These are phyloP conservation scores for Boletus pseudopeckii DNA, from an alignment of 768 basidiomycete genomes.

Conservation along the genomic window DNA sequence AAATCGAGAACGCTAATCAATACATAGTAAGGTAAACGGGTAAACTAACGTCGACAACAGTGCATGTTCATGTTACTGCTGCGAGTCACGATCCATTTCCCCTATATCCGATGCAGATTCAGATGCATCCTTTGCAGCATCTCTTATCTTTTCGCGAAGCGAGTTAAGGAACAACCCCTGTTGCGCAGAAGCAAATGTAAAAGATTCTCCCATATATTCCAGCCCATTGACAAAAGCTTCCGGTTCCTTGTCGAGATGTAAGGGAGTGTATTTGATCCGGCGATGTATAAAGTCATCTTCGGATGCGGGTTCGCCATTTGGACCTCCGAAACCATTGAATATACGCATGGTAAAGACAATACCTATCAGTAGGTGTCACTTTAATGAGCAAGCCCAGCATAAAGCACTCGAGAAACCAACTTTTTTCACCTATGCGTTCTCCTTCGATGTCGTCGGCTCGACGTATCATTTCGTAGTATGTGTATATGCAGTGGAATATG, in stretches of 20 bases:
- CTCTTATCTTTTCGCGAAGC: conserved; percentile 49
- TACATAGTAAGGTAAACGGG: conserved; percentile 16
- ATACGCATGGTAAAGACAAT: conserved; percentile 58
- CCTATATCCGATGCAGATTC: conserved; percentile 26
- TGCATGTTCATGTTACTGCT: conserved; percentile 5
- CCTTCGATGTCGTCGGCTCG: conserved; percentile 31
- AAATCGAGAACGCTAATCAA: conserved; percentile 1
- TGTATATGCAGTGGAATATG: conserved; percentile 67
- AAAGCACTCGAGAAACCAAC: conserved; percentile 13
- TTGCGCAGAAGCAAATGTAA: conserved; percentile 68
- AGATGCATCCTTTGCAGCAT: conserved; percentile 27
- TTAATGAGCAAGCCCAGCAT: conserved; percentile 1
- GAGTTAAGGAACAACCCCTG: conserved; percentile 65
- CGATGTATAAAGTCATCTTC: conserved; percentile 33
- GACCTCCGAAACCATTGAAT: conserved; percentile 37
- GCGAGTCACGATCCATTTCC: conserved; percentile 15
- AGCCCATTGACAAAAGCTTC: conserved; percentile 54
- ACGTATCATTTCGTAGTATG: conserved; percentile 37
- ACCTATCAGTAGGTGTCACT: conserved; percentile 36
- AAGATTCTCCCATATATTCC: conserved; percentile 57
- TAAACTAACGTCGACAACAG: conserved; percentile 4
- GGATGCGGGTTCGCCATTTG: conserved; percentile 31
- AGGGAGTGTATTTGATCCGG: conserved; percentile 54
- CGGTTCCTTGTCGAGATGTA: conserved; percentile 60
- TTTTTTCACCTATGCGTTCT: conserved; percentile 35